Base-by-base conservation (phyloP, 2,329 filamentous ascomycete species). In the Xylariaceae sp. region DNA sequence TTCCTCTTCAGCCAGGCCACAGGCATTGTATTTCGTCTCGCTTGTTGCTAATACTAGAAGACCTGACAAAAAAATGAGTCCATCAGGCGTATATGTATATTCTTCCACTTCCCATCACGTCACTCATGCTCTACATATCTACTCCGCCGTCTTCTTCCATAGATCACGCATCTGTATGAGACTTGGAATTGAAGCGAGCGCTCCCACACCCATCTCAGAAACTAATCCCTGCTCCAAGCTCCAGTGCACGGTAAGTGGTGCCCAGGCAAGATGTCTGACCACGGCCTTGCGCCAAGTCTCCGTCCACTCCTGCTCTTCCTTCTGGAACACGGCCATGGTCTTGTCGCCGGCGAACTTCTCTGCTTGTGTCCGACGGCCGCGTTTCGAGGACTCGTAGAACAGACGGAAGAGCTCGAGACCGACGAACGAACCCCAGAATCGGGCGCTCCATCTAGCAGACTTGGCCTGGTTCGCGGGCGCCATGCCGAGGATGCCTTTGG, bases 211-310 rank as follows among this genome's bases (percentile, higher is more conserved):
- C 54, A 76, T 74, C 54, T 86, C 81, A 34, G 78, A 77, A 49
- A 89, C 69, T 10, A 84, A 66, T 0, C 88, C 89, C 51, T 81
- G 74, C 54, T 88, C 83, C 39, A 86, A 69, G 63, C 89, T 87
- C 87, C 89, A 96, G 73, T 97, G 90, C 22, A 93, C 65, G 55
- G 89, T 93, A 67, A 96, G 75, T 31, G 92, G 90, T 50, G 88
- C 83, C 84, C 89, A 96, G 31, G 87, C 84, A 56, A 83, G 66
- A 71, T 90, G 91, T 40, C 85, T 80, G 17, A 84, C 75, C 48
- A 93, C 72, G 64, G 86, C 81, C 65, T 79, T 83, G 76, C 80
- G 85, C 82, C 82, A 91, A 54, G 73, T 66, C 12, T 60, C 65
- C 41, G 63, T 62, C 73, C 80, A 82, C 42, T 73, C 72, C 62